Conservation (phyloP, 306 rosid species). For the Leucaena leucocephala region DNA sequence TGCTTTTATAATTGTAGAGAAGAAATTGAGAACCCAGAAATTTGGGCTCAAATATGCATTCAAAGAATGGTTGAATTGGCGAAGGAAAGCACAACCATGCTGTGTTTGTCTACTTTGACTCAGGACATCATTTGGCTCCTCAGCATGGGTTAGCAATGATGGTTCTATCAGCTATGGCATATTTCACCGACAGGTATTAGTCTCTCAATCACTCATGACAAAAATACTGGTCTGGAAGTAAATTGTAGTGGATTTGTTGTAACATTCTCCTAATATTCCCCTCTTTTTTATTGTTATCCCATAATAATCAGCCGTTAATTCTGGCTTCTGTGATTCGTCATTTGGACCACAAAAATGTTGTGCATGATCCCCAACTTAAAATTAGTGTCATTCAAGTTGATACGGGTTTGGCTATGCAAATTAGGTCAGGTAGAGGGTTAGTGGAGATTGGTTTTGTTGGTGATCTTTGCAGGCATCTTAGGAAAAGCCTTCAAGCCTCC, state of each 20-base stretch:
- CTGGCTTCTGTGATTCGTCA: slow-evolving; percentile 79
- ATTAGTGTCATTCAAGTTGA: slow-evolving; percentile 75
- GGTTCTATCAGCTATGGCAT: slow-evolving; percentile 81
- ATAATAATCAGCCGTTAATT: slow-evolving; percentile 74
- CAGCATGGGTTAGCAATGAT: slow-evolving; percentile 73
- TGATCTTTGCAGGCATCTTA: slow-evolving; percentile 94
- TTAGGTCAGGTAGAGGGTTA: slow-evolving; percentile 63
- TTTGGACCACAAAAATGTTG: slow-evolving; percentile 90
- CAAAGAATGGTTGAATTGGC: slow-evolving; percentile 90
- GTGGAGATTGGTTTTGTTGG: slow-evolving; percentile 84
- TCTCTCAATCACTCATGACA: slow-evolving; percentile 3
- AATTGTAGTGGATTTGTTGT: neutral
- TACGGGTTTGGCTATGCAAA: slow-evolving; percentile 77
- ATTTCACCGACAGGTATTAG: slow-evolving; percentile 76
- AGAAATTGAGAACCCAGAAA: slow-evolving; percentile 80
- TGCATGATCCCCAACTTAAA: slow-evolving; percentile 79
- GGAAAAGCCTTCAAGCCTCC: slow-evolving; percentile 89
- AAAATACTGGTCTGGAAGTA: slow-evolving; percentile 11
- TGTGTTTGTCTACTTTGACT: slow-evolving; percentile 85
- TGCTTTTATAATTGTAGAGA: slow-evolving; percentile 53
- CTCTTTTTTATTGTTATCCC: slow-evolving; percentile 25
- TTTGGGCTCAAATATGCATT: slow-evolving; percentile 90
- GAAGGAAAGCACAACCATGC: slow-evolving; percentile 94
- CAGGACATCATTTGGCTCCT: slow-evolving; percentile 75
- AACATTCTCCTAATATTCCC: slow-evolving; percentile 10